These are phyloP conservation scores for Fonsecaea multimorphosa DNA, from an alignment of 2,329 filamentous ascomycete species.

Conservation along the genomic window DNA sequence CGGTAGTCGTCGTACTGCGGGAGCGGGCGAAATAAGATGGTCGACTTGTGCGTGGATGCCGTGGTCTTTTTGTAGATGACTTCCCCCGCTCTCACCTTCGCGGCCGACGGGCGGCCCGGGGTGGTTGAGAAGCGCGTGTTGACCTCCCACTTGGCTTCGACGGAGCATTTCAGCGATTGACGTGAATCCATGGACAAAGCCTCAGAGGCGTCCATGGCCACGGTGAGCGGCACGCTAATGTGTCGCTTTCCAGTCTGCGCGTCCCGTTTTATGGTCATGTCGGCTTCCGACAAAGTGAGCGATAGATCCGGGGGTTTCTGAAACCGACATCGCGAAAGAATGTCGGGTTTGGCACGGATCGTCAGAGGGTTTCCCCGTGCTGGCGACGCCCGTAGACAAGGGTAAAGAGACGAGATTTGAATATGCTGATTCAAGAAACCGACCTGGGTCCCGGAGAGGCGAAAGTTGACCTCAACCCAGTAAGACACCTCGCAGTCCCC, in stretches of 20 bases:
- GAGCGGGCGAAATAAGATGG: constrained; percentile 31
- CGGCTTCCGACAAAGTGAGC: constrained; percentile 25
- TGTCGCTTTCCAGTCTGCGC: constrained; percentile 22
- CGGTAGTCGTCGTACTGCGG: constrained; percentile 24
- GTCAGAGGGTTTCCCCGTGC: constrained; percentile 14
- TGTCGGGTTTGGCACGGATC: constrained; percentile 27
- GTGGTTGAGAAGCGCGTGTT: constrained; percentile 25
- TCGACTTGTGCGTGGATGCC: constrained; percentile 27
- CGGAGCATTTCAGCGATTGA: constrained; percentile 32
- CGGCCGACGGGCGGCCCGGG: not conserved
- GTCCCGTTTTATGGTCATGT: constrained; percentile 15
- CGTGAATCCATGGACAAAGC: constrained; percentile 18
- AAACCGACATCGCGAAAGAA: constrained; percentile 28
- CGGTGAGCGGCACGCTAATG: constrained; percentile 26
- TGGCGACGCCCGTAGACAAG: constrained; percentile 19
- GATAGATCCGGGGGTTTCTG: constrained; percentile 28
- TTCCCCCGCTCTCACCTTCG: constrained; percentile 12
- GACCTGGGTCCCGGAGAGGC: constrained; percentile 22
- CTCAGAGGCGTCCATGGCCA: constrained; percentile 22
- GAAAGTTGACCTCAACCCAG: constrained; percentile 34
- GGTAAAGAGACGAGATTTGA: constrained; percentile 26
- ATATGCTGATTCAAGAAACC: constrained; percentile 25
- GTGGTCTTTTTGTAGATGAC: constrained; percentile 22
- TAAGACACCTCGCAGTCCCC: constrained; percentile 33
- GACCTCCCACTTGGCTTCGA: constrained; percentile 30